phyloP scores from a whole-genome alignment of 2,329 filamentous ascomycete genomes.

The Teratosphaeria zuluensis region DNA sequence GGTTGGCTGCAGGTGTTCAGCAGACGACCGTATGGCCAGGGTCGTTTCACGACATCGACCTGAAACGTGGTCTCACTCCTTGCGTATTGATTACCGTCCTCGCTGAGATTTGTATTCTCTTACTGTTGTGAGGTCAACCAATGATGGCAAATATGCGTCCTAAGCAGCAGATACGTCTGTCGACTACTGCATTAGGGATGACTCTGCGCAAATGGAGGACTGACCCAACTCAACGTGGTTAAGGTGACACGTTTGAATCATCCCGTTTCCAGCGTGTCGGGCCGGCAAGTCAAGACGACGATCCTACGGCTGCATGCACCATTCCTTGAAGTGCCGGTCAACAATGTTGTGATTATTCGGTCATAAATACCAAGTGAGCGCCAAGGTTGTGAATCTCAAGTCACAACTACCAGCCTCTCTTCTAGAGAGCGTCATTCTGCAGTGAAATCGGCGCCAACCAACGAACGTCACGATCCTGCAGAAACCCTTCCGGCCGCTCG shows the following conservation, averaged over 20 bases:
- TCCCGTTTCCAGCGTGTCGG: not conserved
- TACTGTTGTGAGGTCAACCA: not conserved
- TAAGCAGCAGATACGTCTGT: no score
- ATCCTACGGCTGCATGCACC: no score
- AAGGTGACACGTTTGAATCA: not conserved
- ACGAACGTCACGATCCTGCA: no score
- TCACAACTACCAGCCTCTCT: no score
- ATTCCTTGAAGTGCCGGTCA: not conserved
- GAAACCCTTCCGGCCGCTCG: no score
- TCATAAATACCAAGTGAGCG: no score
- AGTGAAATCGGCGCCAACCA: no score
- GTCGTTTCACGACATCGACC: not conserved
- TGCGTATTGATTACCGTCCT: no score
- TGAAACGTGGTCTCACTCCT: not conserved
- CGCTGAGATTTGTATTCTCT: not conserved
- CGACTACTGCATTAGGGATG: not conserved
- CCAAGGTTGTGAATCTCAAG: no score
- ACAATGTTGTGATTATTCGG: not conserved
- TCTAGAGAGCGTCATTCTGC: no score
- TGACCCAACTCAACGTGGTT: not conserved
- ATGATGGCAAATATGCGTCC: not conserved
- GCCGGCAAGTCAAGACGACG: no score
- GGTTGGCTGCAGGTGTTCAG: not conserved
- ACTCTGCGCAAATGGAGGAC: not conserved
- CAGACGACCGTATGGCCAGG: not conserved